Evolutionary conservation across 371 early-diverging fungal species (phyloP).

Genomic region (Mortierella sp.): DNA sequence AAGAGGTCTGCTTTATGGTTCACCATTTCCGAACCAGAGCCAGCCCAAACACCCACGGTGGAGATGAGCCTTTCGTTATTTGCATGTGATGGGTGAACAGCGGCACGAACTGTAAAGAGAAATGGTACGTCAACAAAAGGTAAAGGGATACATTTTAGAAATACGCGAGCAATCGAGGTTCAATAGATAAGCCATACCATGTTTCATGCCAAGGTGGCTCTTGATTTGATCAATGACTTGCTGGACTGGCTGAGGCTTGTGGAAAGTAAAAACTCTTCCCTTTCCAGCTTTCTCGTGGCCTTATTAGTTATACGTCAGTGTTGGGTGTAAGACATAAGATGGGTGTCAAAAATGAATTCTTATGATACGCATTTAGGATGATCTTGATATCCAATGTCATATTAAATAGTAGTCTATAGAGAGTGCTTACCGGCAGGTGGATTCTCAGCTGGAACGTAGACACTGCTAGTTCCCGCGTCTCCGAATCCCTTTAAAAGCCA

Average conservation of each 20-base stretch:
- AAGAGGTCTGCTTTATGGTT: constrained; percentile 74
- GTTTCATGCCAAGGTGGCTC: constrained; percentile 68
- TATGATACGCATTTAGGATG: too few relatives aligned
- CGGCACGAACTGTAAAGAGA: constrained; percentile 74
- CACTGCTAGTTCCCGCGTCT: constrained; percentile 58
- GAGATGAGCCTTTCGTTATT: constrained; percentile 63
- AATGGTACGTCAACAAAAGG: constrained; percentile 3
- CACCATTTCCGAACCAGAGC: constrained; percentile 74
- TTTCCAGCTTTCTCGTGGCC: constrained; percentile 80
- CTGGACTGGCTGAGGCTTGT: constrained; percentile 66
- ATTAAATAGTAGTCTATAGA: too few relatives aligned
- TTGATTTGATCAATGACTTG: constrained; percentile 76
- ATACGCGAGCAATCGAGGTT: not conserved
- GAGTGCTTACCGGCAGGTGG: constrained; percentile 67
- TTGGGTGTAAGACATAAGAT: not conserved
- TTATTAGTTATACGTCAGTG: constrained; percentile 11
- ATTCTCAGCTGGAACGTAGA: constrained; percentile 68
- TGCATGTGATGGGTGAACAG: constrained; percentile 68
- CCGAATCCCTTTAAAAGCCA: constrained; percentile 84
- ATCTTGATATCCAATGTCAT: too few relatives aligned
- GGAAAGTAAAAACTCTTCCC: constrained; percentile 80
- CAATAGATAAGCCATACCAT: constrained; percentile 57
- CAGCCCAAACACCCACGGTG: constrained; percentile 95
- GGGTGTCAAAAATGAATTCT: not conserved
- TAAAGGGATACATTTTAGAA: not conserved